Base-by-base conservation (phyloP, 345 rosid genomes). In the Firmiana major region DNA sequence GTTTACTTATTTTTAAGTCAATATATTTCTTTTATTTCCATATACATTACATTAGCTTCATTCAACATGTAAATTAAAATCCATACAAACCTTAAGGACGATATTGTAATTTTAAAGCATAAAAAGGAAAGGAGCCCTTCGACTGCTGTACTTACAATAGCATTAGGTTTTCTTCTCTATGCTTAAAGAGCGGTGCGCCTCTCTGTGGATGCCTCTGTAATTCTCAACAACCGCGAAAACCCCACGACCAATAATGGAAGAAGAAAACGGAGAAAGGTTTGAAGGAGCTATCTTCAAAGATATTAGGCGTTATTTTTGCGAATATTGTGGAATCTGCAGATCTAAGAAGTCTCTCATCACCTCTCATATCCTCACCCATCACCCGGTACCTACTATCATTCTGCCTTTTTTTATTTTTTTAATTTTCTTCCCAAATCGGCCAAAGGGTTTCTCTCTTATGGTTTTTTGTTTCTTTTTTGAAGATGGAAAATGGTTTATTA, bases 261-360 rank as follows among this genome's bases (percentile, higher is more conserved):
- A 79, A 68, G 71, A 78, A 57, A 53, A 81, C 48, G 82, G 60
- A 19, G 89, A 86, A 72, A 82, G 70, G 26, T 46, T n/a, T 1
- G 60, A 73, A 19, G 66, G 64, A 12, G 51, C 87, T 2, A 80
- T 75, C 24, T 85, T 76, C 40, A 87, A 85, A 66, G 97, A 95
- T 67, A 83, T 88, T 53, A 78, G 97, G 21, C 93, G 91, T 0
- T 92, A 93, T 81, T 87, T 79, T 59, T 95, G 99, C 69, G 84
- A 95, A 28, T 90, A 81, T 77, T 95, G 98, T 15, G 98, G 99
- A 28, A 87, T 93, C 79, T 90, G 90, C 84, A 86, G 97, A 84
- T 95, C 98, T 38, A 93, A 95, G 82, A 95, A 88, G 81, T 78
- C 91, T 63, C 93, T 91, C 53, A 83, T 95, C 84, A 73, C 75